Evolutionary conservation across 306 rosid species (phyloP).

Genomic region (Lablab purpureus): DNA sequence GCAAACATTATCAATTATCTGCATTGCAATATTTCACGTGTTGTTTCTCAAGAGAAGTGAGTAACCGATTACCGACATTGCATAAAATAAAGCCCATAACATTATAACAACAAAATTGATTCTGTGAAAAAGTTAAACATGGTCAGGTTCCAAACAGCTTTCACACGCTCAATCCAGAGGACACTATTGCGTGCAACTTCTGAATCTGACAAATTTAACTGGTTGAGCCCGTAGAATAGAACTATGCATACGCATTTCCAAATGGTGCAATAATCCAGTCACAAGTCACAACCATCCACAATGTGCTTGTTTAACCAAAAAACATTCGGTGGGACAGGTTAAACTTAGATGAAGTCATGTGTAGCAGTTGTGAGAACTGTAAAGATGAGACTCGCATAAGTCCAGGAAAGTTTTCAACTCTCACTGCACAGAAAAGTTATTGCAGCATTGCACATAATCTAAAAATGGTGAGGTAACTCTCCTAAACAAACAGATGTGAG

Average conservation of each 20-base stretch:
- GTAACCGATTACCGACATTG: too few species aligned
- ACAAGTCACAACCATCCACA: slow-evolving; percentile 31
- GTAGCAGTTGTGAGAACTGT: background rate
- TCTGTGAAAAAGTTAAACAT: slow-evolving; percentile 3
- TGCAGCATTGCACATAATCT: slow-evolving; percentile 11
- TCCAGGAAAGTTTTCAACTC: slow-evolving; percentile 30
- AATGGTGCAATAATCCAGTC: slow-evolving; percentile 7
- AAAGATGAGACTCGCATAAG: slow-evolving; percentile 4
- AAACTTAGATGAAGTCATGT: slow-evolving; percentile 15
- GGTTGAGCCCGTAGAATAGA: background rate
- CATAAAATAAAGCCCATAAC: slow-evolving; percentile 23
- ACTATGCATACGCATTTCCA: slow-evolving; percentile 27
- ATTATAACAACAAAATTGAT: background rate
- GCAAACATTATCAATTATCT: slow-evolving; percentile 7
- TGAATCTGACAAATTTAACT: slow-evolving; percentile 32
- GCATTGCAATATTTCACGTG: background rate
- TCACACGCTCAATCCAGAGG: slow-evolving; percentile 1
- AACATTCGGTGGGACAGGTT: background rate
- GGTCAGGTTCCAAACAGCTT: slow-evolving; percentile 16
- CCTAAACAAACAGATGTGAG: background rate
- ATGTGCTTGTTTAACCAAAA: background rate
- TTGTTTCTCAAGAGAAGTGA: slow-evolving; percentile 17
- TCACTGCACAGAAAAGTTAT: slow-evolving; percentile 21
- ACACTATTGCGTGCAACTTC: too few species aligned
- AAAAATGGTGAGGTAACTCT: slow-evolving; percentile 34